These are phyloP conservation scores for Fusarium musae DNA, from an alignment of 2,329 filamentous ascomycete species.

Conservation along the genomic window DNA sequence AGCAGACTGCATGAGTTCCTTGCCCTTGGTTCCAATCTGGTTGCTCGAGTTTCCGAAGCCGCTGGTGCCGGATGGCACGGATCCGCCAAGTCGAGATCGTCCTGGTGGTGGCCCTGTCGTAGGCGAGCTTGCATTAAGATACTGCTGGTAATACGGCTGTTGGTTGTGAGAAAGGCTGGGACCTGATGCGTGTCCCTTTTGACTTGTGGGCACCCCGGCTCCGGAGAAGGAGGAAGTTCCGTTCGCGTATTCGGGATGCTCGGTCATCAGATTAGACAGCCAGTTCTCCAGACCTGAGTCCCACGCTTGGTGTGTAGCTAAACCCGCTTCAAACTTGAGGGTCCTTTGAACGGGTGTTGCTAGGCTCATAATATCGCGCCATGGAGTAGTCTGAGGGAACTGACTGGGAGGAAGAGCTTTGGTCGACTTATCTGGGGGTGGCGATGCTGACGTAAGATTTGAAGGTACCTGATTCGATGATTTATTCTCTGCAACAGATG, in stretches of 20 bases:
- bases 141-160: constrained; percentile 67
- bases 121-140: constrained; percentile 58
- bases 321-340: constrained; percentile 76
- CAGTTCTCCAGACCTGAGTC: constrained; percentile 78
- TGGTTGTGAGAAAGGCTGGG: constrained; percentile 46
- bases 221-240: constrained; percentile 48
- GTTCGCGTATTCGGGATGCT: constrained; percentile 61
- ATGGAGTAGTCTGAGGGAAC: constrained; percentile 60
- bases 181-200: constrained; percentile 35
- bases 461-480: constrained; percentile 50
- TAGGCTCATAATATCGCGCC: constrained; percentile 82
- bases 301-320: constrained; percentile 74
- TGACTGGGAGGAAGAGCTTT: constrained; percentile 24
- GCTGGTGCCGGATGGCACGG: constrained; percentile 55
- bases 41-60: constrained; percentile 65
- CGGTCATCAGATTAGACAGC: constrained; percentile 58
- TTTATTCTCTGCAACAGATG: constrained; percentile 57
- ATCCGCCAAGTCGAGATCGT: constrained; percentile 51
- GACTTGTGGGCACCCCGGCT: constrained; percentile 18
- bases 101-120: constrained; percentile 44
- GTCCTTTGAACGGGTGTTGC: constrained; percentile 75
- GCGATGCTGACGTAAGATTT: constrained; percentile 50
- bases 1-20: constrained; percentile 87
- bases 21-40: constrained; percentile 83
- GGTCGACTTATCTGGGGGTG: constrained; percentile 48